These are phyloP conservation scores for Phytophthora ramorum DNA, from an alignment of 352 stramenopile genomes.

Conservation along the genomic window DNA sequence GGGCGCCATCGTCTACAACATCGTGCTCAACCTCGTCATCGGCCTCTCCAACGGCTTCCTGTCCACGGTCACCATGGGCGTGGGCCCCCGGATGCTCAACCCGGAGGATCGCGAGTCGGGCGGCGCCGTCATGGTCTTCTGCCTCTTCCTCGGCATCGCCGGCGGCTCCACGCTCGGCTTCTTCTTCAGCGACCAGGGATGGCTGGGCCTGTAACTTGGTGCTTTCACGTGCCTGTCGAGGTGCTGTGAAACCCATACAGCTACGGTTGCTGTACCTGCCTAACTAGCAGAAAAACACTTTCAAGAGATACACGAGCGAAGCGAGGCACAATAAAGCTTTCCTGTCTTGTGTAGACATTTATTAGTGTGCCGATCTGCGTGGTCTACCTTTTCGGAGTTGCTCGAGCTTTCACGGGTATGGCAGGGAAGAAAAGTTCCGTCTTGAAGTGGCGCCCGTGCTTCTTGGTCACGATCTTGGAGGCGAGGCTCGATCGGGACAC, in stretches of 20 bases:
- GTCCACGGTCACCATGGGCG: constrained; percentile 67
- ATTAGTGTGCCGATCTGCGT: neutral
- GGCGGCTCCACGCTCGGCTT: constrained; percentile 54
- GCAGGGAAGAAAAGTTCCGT: constrained; percentile 44
- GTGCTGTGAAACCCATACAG: too few species aligned
- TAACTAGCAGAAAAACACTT: neutral
- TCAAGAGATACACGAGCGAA: constrained; percentile 1
- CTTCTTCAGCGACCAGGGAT: constrained; percentile 50
- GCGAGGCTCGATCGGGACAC: constrained; percentile 8
- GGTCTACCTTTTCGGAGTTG: constrained; percentile 15
- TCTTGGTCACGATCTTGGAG: constrained; percentile 34
- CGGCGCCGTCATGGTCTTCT: constrained; percentile 60
- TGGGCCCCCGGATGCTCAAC: constrained; percentile 51
- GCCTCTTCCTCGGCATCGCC: constrained; percentile 59
- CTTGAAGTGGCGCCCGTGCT: constrained; percentile 40
- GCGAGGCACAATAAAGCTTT: constrained; percentile 4
- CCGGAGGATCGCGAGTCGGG: constrained; percentile 60
- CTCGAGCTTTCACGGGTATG: constrained; percentile 13
- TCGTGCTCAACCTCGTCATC: constrained; percentile 54
- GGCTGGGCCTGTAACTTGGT: constrained; percentile 43
- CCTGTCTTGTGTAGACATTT: too few species aligned
- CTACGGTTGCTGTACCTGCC: neutral
- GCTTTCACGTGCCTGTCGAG: neutral
- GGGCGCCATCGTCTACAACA: constrained; percentile 46
- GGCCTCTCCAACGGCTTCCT: constrained; percentile 57